Conservation (phyloP, 2,329 filamentous ascomycete species). For the Colletotrichum sp. region DNA sequence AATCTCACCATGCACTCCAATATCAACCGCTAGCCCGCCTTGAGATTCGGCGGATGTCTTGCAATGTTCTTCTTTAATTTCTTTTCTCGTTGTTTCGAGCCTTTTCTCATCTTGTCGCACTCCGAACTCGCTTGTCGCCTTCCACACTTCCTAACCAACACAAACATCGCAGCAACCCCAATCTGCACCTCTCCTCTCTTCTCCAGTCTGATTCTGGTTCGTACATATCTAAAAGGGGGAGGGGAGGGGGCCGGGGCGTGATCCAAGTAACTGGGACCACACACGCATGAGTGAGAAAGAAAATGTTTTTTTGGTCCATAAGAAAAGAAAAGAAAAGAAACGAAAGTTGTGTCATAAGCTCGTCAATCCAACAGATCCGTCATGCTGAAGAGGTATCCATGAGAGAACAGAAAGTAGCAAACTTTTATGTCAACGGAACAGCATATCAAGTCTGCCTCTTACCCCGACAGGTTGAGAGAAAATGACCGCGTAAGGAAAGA, state of each 20-base stretch:
- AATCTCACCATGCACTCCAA: background rate
- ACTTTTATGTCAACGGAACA: conserved; percentile 17
- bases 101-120: background rate
- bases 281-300: background rate
- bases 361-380: conserved; percentile 22
- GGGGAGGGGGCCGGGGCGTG: background rate
- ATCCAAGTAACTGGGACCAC: background rate
- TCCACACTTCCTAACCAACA: background rate
- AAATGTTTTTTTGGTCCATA: background rate
- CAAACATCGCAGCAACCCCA: background rate
- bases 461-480: conserved; percentile 16
- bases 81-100: background rate
- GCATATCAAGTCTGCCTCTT: conserved; percentile 20
- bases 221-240: background rate
- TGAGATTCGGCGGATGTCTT: background rate
- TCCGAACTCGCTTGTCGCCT: background rate
- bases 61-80: background rate
- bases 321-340: background rate
- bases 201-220: background rate
- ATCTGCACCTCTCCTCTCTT: background rate
- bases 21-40: background rate
- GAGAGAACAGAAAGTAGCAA: conserved; percentile 22
- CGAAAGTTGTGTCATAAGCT: conserved; percentile 11
- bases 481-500: conserved; percentile 17
- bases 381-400: conserved; percentile 24